Evolutionary conservation across 106 monocot species (phyloP).

Genomic region (Allium cepa): DNA sequence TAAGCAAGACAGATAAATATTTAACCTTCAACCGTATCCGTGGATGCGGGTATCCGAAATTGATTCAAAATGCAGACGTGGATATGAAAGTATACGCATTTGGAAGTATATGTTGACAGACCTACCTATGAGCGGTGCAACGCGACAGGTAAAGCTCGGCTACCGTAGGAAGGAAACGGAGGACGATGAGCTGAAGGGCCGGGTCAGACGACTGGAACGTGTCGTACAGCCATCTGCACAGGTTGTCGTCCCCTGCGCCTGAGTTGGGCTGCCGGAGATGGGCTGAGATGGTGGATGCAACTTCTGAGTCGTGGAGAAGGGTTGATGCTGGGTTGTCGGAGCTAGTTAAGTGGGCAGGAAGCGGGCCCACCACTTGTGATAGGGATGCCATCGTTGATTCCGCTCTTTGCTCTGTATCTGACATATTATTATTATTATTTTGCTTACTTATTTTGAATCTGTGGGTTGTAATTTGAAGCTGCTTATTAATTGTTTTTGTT

Average conservation of each 20-base stretch:
- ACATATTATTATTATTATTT: too few species aligned
- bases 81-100: too few species aligned
- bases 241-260: slow-evolving; percentile 48
- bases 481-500: too few species aligned
- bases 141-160: slow-evolving; percentile 54
- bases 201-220: slow-evolving; percentile 55
- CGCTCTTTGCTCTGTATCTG: neutral
- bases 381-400: slow-evolving; percentile 21
- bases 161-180: slow-evolving; percentile 49
- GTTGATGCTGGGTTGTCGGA: slow-evolving; percentile 27
- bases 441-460: too few species aligned
- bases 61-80: too few species aligned
- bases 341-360: slow-evolving; percentile 15
- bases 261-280: slow-evolving; percentile 39
- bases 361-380: slow-evolving; percentile 29
- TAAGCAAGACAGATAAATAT: too few species aligned
- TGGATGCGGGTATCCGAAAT: too few species aligned
- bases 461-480: too few species aligned
- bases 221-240: slow-evolving; percentile 80
- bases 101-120: too few species aligned
- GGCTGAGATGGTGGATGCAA: slow-evolving; percentile 16
- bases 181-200: slow-evolving; percentile 49
- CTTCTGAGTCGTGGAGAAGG: slow-evolving; percentile 42
- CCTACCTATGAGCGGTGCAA: slow-evolving; percentile 1
- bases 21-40: too few species aligned